Percentiles rank a stretch among this genome's conserved stretches.
Evolutionary conservation across 371 early-diverging fungal species (phyloP).

Genomic region (Mortierella sp.): DNA sequence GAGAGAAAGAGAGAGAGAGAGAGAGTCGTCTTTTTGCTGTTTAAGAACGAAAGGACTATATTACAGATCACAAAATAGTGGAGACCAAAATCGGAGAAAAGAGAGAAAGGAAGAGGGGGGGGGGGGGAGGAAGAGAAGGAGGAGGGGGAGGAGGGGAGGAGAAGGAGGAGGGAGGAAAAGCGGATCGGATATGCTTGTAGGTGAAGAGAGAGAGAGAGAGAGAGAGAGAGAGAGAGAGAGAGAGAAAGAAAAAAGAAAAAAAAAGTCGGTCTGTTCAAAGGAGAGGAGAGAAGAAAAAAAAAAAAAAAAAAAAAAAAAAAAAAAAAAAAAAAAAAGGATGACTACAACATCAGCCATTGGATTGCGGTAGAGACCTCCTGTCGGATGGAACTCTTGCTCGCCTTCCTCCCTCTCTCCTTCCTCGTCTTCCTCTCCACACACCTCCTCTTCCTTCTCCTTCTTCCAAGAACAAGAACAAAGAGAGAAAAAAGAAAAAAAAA

Average conservation of each 20-base stretch:
- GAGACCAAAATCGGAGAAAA: too few species aligned
- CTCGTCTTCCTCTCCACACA: background rate
- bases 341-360: background rate
- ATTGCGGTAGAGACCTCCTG: background rate
- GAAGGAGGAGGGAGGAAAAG: too few species aligned
- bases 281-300: background rate
- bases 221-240: too few species aligned
- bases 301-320: background rate
- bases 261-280: background rate
- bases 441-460: background rate
- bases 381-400: background rate
- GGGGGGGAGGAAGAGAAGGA: background rate
- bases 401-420: background rate
- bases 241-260: background rate
- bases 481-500: slow-evolving; percentile 5
- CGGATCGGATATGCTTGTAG: too few species aligned
- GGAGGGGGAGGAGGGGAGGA: too few species aligned
- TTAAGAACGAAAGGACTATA: too few species aligned
- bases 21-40: too few species aligned
- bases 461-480: background rate
- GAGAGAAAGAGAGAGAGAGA: too few species aligned
- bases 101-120: background rate
- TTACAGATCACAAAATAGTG: too few species aligned
- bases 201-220: too few species aligned
- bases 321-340: background rate